phyloP scores from a whole-genome alignment of 1,284 basidiomycete genomes.

The Trichosporon faecale region DNA sequence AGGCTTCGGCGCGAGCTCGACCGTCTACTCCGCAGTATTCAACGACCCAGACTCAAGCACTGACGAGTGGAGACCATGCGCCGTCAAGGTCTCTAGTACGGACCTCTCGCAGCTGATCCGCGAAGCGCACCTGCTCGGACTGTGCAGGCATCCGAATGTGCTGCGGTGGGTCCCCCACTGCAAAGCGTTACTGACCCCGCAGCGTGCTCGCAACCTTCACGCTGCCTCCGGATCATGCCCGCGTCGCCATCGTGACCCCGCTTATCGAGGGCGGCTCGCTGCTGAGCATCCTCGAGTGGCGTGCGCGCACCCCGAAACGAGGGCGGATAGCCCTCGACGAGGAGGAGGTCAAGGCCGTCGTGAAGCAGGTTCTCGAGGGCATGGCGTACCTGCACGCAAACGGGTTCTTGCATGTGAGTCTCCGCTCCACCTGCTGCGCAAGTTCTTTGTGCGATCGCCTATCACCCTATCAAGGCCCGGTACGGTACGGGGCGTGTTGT shows the following conservation, averaged over 20 bases:
- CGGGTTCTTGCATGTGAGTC: constrained; percentile 71
- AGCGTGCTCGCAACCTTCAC: constrained; percentile 46
- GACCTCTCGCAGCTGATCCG: constrained; percentile 37
- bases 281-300: constrained; percentile 42
- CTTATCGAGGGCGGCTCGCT: constrained; percentile 43
- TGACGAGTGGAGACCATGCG: constrained; percentile 30
- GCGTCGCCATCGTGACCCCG: constrained; percentile 46
- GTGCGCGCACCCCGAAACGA: constrained; percentile 17
- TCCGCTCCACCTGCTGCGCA: background rate
- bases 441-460: background rate
- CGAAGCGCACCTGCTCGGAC: constrained; percentile 37
- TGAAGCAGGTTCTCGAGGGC: constrained; percentile 80
- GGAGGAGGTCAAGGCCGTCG: constrained; percentile 49
- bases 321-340: constrained; percentile 28
- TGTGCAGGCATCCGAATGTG: constrained; percentile 46
- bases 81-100: constrained; percentile 44
- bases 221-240: constrained; percentile 40
- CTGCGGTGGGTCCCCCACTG: constrained; percentile 32
- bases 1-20: constrained; percentile 49
- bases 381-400: constrained; percentile 84
- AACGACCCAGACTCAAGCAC: constrained; percentile 17
- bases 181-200: background rate
- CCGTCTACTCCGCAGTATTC: constrained; percentile 41
- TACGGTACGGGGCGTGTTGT: background rate
- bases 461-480: background rate